Evolutionary conservation across 805 yeast genomes (phyloP), one percentile per base, ranked within the genome.

Genomic region (Nakazawaea pomicola): DNA sequence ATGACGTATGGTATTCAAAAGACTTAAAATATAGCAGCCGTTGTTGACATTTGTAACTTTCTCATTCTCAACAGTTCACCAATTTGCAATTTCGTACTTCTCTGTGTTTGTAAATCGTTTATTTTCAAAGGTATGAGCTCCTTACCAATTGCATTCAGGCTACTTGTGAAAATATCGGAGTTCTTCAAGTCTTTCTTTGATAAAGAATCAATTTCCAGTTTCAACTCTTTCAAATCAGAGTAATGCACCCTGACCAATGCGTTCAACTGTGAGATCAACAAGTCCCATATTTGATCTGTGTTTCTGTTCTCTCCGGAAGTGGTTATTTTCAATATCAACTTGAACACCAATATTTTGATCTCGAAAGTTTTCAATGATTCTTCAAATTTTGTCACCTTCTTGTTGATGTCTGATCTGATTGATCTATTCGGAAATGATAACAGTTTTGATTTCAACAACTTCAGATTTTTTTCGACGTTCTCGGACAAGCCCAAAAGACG

Each of bases 241-340:
- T 46, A 36, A 20, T 49, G 49, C 2, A 31, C 15, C 28, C 53
- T 49, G 14, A 56, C 33, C 40, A 49, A 50, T 16, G 51, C 34
- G 37, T 61, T 61, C 16, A 62, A 39, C 12, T 49, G 49, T 4
- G 55, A 48, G 5, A 67, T 36, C 17, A 64, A 33, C 10, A 43
- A 39, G n/a, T 53, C 52, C 29, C 69, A 49, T 9, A 50, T 50
- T 11, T 43, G 32, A 19, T 63, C 60, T 30, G 50, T 49, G 4
- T 50, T 40, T 7, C 57, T 36, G 6, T 68, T 34, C 12, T 49
- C 49, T 10, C 56, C 59, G 16, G 36, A 21, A 4, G 29, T 19
- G 16, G 25, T 19, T 4, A 62, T 66, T 29, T 58, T 56, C 9
- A 52, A 20, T 8, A 48, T 38, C 30, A 58, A 49, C 28, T 61